Percentiles rank a stretch among this genome's conserved stretches.
These are phyloP conservation scores for Candida nanaspora DNA, from an alignment of 805 yeast genomes.

Conservation along the genomic window DNA sequence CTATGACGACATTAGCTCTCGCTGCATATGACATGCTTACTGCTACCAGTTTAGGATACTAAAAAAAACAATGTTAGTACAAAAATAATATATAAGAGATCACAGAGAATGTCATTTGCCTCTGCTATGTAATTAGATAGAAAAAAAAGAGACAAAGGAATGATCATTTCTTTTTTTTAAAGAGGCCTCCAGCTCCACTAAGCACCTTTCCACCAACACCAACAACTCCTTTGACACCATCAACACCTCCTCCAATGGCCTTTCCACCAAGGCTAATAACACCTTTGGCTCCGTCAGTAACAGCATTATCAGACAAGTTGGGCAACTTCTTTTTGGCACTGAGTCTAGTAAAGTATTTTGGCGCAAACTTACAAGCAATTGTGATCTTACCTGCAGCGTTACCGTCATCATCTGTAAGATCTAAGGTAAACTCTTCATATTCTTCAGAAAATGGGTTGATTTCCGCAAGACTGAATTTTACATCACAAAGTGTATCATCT, in stretches of 20 bases:
- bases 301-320: slow-evolving; percentile 29
- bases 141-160: not conserved
- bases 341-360: slow-evolving; percentile 48
- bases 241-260: slow-evolving; percentile 35
- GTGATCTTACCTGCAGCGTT: slow-evolving; percentile 59
- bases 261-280: slow-evolving; percentile 37
- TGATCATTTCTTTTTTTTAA: slow-evolving; percentile 18
- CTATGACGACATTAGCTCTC: no score
- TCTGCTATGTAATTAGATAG: no score
- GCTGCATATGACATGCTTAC: no score
- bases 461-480: slow-evolving; percentile 46
- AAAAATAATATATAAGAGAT: no score
- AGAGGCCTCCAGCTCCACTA: slow-evolving; percentile 36
- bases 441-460: slow-evolving; percentile 47
- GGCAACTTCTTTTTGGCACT: slow-evolving; percentile 35
- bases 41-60: no score
- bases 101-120: no score
- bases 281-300: slow-evolving; percentile 36
- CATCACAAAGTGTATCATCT: slow-evolving; percentile 76
- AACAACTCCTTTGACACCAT: slow-evolving; percentile 33
- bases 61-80: no score
- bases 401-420: slow-evolving; percentile 42
- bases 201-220: slow-evolving; percentile 44
- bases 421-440: slow-evolving; percentile 43
- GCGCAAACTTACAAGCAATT: slow-evolving; percentile 56